Base-by-base conservation (phyloP, 2,329 filamentous ascomycete genomes). In the Aspergillus sp. region DNA sequence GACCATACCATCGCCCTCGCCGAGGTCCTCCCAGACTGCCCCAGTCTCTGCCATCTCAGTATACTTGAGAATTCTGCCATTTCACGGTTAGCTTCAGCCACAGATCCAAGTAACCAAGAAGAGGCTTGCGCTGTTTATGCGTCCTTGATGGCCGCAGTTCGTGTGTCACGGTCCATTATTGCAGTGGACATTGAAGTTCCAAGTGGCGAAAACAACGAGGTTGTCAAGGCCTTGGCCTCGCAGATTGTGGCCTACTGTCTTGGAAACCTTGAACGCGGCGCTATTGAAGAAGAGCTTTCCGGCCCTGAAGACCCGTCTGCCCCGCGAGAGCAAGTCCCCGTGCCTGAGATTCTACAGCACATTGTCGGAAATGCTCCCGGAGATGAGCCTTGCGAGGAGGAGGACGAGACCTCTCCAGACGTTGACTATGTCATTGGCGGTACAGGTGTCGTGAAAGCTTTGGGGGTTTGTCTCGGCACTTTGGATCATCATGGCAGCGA, bases 361-460 rank as follows among this genome's bases (percentile, higher is more conserved):
- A 75, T 96, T 26, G 83, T 95, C 19, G 88, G 88, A 4, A 75
- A 84, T 45, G 72, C 67, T 53, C 57, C 75, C 54, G 57, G 72
- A 52, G 45, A 59, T 46, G 42, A 71, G 7, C 55, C 60, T 10
- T 66, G 62, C 29, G 58, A 74, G 14, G 77, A 80, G 28, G 74
- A 80, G 14, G 69, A 76, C 26, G 76, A 80, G 2, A 69, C 78
- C 8, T 81, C 86, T 5, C 83, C 86, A 0, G 86, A 94, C 44
- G 82, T 93, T 37, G 86, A 95, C 57, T 96, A 96, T 58, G 86
- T 96, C 27, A 91, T 96, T 49, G 88, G 89, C 13, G 89, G 89
- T 11, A 94, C 86, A 1, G 91, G 89, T 15, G 86, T 98, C 2
- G 89, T 93, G 30, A 95, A 94, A 62, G 91, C 91, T 4, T 68